Evolutionary conservation across 208 protist species (phyloP), one percentile per base, ranked within the genome.

Genomic region (Leishmania lainsoni): DNA sequence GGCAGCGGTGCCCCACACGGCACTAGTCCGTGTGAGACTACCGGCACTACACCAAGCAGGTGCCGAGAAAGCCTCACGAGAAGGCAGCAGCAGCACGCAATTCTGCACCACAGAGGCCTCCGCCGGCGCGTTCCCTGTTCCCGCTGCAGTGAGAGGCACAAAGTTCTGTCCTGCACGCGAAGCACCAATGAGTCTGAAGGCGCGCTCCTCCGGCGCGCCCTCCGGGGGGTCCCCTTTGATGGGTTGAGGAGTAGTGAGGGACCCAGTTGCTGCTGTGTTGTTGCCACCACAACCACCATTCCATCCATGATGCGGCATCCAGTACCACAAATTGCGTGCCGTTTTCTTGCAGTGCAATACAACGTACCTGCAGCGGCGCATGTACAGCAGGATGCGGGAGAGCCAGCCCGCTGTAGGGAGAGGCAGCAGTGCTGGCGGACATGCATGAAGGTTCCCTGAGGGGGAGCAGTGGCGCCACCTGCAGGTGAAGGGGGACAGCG

Each of bases 251-350:
- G 59, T 22, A 59, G 3, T 59, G 32, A 45, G 58, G 75, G 26
- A 17, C 1, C 73, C 56, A 76, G 78, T 6, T 73, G 49, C 14
- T 73, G 49, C 61, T 32, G 14, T 61, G 56, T 14, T 3, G 76
- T 63, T 56, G 59, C 76, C 76, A 79, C 82, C 82, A 86, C 74
- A 14, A 48, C 66, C 63, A 69, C 77, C 80, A 86, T 35, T 45
- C 22, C 6, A 45, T 17, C 82, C 82, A 86, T 42, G 82, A 86
- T 52, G 35, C 78, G 3, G 77, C 58, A 63, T 86, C 82, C 63
- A 86, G 72, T 42, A 82, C 78, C 2, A 42, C n/a, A 12, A 52
- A 14, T 20, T 45, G 72, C 61, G n/a, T 2, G 51, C 29, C 76
- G 54, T 70, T 66, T 26, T 45, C 26, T 22, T 39, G 48, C 39